Evolutionary conservation across 2,329 filamentous ascomycete species (phyloP).

Genomic region (Exutisphaerella laricina): DNA sequence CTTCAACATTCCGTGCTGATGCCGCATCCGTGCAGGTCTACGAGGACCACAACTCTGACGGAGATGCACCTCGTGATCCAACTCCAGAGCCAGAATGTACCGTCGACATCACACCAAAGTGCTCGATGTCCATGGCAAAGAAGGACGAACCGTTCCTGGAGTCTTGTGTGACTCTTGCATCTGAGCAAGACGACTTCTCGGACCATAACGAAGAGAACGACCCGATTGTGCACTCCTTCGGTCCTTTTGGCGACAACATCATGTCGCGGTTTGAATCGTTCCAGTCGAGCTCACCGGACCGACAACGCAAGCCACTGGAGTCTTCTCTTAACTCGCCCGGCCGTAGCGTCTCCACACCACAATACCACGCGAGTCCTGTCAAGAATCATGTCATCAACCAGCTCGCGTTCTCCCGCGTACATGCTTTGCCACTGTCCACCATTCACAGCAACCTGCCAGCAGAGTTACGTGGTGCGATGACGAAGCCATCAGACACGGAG

Average conservation of each 20-base stretch:
- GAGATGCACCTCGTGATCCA: conserved; percentile 36
- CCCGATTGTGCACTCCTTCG: conserved; percentile 85
- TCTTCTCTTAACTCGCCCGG: conserved; percentile 25
- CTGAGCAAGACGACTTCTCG: conserved; percentile 57
- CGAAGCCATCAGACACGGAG: conserved; percentile 26
- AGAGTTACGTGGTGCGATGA: conserved; percentile 37
- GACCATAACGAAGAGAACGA: conserved; percentile 92
- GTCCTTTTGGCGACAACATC: conserved; percentile 80
- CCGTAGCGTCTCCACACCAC: conserved; percentile 21
- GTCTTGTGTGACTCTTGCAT: conserved; percentile 19
- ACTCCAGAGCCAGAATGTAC: conserved; percentile 22
- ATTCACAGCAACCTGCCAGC: conserved; percentile 83
- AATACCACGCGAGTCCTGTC: conserved; percentile 41
- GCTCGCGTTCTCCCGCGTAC: conserved; percentile 86
- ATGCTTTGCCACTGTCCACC: conserved; percentile 82
- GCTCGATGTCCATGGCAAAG: conserved; percentile 12
- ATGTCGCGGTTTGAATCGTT: conserved; percentile 78
- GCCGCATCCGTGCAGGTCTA: conserved; percentile 60
- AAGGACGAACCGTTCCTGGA: conserved; percentile 9
- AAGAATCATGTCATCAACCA: conserved; percentile 92
- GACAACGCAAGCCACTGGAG: conserved; percentile 32
- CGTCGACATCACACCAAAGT: conserved; percentile 17
- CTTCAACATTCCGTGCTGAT: conserved; percentile 37
- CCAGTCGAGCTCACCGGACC: conserved; percentile 60
- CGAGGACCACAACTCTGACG: conserved; percentile 61